phyloP scores from a whole-genome alignment of 2,329 filamentous ascomycete genomes.

The Penicillium sp. region DNA sequence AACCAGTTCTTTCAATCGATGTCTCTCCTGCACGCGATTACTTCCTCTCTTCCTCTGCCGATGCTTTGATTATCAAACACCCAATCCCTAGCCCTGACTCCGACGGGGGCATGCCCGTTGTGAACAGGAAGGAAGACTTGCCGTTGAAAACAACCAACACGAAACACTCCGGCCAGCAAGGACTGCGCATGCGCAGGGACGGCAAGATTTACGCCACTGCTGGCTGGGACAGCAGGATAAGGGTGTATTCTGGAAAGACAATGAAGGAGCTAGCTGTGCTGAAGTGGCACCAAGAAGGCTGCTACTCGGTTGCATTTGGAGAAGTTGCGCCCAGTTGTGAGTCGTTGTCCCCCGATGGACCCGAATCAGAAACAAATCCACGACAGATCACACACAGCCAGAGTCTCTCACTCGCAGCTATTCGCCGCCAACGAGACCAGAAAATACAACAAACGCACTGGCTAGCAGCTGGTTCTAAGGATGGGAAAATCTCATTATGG shows the following conservation, averaged over 20 bases:
- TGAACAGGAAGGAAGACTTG: slow-evolving; percentile 28
- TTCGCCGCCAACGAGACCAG: slow-evolving; percentile 62
- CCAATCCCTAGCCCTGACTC: slow-evolving; percentile 51
- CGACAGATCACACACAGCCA: no score
- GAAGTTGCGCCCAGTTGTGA: slow-evolving; percentile 27
- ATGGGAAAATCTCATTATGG: slow-evolving; percentile 94
- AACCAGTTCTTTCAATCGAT: slow-evolving; percentile 76
- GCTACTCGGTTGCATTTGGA: slow-evolving; percentile 76
- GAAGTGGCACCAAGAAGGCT: slow-evolving; percentile 90
- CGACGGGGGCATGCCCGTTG: slow-evolving; percentile 6
- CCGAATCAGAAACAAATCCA: no score
- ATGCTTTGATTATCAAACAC: slow-evolving; percentile 75
- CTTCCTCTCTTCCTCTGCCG: slow-evolving; percentile 79
- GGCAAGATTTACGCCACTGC: slow-evolving; percentile 82
- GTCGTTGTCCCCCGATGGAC: not conserved
- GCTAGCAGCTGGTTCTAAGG: slow-evolving; percentile 87
- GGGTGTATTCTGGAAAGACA: slow-evolving; percentile 76
- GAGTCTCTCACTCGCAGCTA: slow-evolving; percentile 43
- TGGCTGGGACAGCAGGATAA: slow-evolving; percentile 80
- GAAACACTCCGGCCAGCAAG: slow-evolving; percentile 87
- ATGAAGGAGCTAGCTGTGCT: slow-evolving; percentile 86
- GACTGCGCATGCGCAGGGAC: slow-evolving; percentile 72
- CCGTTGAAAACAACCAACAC: slow-evolving; percentile 67
- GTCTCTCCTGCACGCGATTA: slow-evolving; percentile 50
- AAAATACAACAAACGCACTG: slow-evolving; percentile 74